These are phyloP conservation scores for Ascochyta clinopodiicola DNA, from an alignment of 2,329 filamentous ascomycete genomes.

Conservation along the genomic window DNA sequence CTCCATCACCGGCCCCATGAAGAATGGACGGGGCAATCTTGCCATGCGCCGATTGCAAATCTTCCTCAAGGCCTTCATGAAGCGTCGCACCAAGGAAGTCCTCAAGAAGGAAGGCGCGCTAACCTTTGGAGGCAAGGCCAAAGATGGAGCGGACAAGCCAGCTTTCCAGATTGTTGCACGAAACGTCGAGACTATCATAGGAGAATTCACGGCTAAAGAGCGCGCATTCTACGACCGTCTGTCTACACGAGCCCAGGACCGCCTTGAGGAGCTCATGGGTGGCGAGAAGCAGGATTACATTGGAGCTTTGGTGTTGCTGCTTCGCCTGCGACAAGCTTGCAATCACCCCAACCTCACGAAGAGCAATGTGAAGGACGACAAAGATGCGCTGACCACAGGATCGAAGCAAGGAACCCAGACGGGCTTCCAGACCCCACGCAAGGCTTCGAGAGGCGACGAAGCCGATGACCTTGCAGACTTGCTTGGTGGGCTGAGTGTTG, in stretches of 20 bases:
- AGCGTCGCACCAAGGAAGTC: constrained; percentile 97
- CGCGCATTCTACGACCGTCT: constrained; percentile 84
- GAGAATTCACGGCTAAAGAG: constrained; percentile 80
- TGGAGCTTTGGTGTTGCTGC: constrained; percentile 88
- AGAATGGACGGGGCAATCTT: constrained; percentile 85
- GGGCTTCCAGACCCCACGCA: constrained; percentile 44
- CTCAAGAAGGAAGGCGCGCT: constrained; percentile 84
- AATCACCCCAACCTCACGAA: constrained; percentile 92
- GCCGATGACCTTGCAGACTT: constrained; percentile 85
- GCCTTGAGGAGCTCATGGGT: constrained; percentile 87
- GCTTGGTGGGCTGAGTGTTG: constrained; percentile 82
- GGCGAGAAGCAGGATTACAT: constrained; percentile 84
- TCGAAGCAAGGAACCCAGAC: constrained; percentile 51
- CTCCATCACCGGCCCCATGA: constrained; percentile 88
- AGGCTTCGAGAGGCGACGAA: constrained; percentile 62
- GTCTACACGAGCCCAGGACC: constrained; percentile 82
- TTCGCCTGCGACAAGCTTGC: constrained; percentile 89
- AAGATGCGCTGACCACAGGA: constrained; percentile 78
- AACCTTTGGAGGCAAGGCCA: constrained; percentile 73
- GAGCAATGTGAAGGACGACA: constrained; percentile 84
- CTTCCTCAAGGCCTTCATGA: constrained; percentile 93
- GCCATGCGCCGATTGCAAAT: constrained; percentile 87
- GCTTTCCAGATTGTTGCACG: constrained; percentile 92
- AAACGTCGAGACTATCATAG: constrained; percentile 80
- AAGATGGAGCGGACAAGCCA: constrained; percentile 63